Evolutionary conservation across 2,329 filamentous ascomycete species (phyloP).

Genomic region (Claviceps maximensis): DNA sequence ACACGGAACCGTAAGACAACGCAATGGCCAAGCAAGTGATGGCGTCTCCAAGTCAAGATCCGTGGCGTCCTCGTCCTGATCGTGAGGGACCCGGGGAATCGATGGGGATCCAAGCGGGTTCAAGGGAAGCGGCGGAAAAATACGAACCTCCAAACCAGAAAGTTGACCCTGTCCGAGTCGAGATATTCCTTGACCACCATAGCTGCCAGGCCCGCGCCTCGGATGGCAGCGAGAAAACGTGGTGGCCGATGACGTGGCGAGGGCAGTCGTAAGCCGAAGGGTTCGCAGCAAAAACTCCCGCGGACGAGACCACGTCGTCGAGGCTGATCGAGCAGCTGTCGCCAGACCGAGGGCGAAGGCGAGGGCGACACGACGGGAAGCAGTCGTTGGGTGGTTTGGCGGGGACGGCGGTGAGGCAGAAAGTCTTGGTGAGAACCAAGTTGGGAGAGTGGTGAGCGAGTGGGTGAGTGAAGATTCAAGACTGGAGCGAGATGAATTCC

Average conservation of each 20-base stretch:
- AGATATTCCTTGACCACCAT: constrained; percentile 48
- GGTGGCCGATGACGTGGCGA: constrained; percentile 2
- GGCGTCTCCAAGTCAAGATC: background rate
- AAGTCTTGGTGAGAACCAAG: constrained; percentile 5
- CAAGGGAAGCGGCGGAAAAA: constrained; percentile 7
- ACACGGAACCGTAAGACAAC: background rate
- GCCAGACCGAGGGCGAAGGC: background rate
- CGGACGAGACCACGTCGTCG: background rate
- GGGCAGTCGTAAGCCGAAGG: background rate
- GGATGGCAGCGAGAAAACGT: constrained; percentile 19
- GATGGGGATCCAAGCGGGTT: constrained; percentile 2
- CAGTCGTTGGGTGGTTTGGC: background rate
- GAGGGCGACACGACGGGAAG: background rate
- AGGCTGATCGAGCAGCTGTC: constrained; percentile 1
- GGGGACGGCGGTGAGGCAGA: constrained; percentile 2
- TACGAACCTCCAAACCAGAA: constrained; percentile 57
- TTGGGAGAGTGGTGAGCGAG: constrained; percentile 9
- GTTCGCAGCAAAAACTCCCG: background rate
- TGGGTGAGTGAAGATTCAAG: constrained; percentile 15
- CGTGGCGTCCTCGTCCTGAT: background rate
- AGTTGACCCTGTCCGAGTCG: constrained; percentile 56
- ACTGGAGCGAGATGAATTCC: constrained; percentile 13
- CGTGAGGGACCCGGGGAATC: background rate
- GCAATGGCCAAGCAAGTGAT: constrained; percentile 3
- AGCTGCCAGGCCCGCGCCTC: constrained; percentile 18